A percentile compares a stretch with the other conserved stretches of the same genome.
phyloP scores from a whole-genome alignment of 2,329 filamentous ascomycete species.

The Aureobasidium vineae region DNA sequence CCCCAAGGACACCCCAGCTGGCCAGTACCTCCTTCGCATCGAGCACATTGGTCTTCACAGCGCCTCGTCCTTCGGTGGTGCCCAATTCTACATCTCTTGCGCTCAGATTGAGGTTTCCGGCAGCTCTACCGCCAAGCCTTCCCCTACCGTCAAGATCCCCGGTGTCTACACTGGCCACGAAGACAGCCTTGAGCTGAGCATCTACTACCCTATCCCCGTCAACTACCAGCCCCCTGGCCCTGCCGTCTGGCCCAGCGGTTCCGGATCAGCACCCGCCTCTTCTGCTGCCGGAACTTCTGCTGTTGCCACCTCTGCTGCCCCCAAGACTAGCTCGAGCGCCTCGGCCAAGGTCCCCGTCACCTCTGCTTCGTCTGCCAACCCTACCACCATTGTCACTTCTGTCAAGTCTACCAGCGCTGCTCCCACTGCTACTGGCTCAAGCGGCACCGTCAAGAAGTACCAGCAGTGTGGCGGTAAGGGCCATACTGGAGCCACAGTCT shows the following conservation, averaged over 20 bases:
- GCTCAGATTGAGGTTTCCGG: conserved; percentile 32
- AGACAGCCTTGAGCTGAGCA: conserved; percentile 29
- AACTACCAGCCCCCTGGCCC: conserved; percentile 48
- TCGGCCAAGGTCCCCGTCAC: conserved; percentile 5
- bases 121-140: conserved; percentile 15
- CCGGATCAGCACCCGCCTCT: conserved; percentile 16
- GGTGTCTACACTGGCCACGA: conserved; percentile 30
- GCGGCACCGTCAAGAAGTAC: conserved; percentile 30
- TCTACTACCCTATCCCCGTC: conserved; percentile 33
- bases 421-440: background rate
- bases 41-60: conserved; percentile 57
- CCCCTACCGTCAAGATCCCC: conserved; percentile 27
- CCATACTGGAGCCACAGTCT: conserved; percentile 40
- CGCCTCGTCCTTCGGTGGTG: conserved; percentile 47
- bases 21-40: conserved; percentile 56
- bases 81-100: conserved; percentile 44
- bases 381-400: background rate
- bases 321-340: conserved; percentile 9
- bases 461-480: conserved; percentile 40
- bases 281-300: conserved; percentile 29
- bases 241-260: conserved; percentile 36
- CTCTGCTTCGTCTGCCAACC: background rate
- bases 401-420: background rate
- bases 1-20: conserved; percentile 53
- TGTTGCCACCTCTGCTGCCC: conserved; percentile 24